Percentiles rank a stretch among this genome's conserved stretches.
phyloP scores from a whole-genome alignment of 179 eudicot species.

The Sideroxylon spinosum region DNA sequence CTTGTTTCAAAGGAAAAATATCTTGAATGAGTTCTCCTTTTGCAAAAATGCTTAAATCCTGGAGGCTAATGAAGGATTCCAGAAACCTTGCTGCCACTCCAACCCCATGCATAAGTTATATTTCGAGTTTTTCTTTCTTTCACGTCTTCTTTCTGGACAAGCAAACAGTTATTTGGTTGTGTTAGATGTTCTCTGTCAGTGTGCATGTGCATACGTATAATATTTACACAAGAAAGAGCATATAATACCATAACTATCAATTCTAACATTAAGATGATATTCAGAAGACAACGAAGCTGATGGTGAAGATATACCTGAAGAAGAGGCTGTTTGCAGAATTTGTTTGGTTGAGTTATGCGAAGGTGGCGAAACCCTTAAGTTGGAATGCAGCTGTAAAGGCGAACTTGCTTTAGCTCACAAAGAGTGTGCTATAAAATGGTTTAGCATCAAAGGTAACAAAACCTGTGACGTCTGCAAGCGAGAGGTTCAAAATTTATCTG shows the following conservation, averaged over 20 bases:
- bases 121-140: neutral
- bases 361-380: constrained; percentile 79
- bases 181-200: neutral
- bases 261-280: neutral
- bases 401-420: constrained; percentile 87
- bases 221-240: neutral
- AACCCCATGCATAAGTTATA: neutral
- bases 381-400: constrained; percentile 94
- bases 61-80: neutral
- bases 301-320: constrained; percentile 84
- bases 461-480: constrained; percentile 82
- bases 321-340: constrained; percentile 86
- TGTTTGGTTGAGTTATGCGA: constrained; percentile 76
- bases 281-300: constrained; percentile 20
- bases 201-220: neutral
- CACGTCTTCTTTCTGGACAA: neutral
- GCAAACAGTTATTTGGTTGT: neutral
- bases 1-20: neutral
- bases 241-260: neutral
- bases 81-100: neutral
- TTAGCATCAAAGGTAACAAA: constrained; percentile 84
- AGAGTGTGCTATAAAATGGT: constrained; percentile 90
- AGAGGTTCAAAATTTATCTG: constrained; percentile 75
- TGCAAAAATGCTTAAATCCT: neutral
- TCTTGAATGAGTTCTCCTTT: neutral